Evolutionary conservation across 768 basidiomycete species (phyloP).

Genomic region (Pleurotus eryngii): DNA sequence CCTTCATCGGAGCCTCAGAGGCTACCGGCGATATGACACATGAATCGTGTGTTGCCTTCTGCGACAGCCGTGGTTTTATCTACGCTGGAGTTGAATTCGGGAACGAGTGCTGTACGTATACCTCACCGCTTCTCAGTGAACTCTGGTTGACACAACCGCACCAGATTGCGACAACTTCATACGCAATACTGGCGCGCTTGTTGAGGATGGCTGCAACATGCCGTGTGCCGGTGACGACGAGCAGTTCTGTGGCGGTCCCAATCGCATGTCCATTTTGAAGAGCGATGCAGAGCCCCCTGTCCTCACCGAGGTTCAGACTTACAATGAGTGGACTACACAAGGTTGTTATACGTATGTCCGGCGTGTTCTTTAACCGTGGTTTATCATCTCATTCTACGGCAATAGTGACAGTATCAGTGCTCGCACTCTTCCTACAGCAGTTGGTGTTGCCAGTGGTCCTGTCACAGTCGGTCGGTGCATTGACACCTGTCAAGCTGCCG

Average conservation of each 20-base stretch:
- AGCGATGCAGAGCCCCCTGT: constrained; percentile 1
- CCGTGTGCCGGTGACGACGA: constrained; percentile 13
- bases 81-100: constrained; percentile 7
- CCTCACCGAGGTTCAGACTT: background rate
- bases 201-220: constrained; percentile 13
- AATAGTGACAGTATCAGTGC: constrained; percentile 9
- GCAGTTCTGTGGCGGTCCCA: constrained; percentile 13
- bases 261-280: constrained; percentile 5
- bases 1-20: background rate
- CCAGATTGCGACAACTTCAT: constrained; percentile 5
- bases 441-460: constrained; percentile 7
- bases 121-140: background rate
- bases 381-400: background rate
- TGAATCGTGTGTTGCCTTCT: constrained; percentile 8
- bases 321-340: constrained; percentile 2
- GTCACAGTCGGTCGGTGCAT: constrained; percentile 11
- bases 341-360: constrained; percentile 14
- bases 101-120: constrained; percentile 5
- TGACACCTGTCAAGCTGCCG: constrained; percentile 12
- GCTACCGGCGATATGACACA: constrained; percentile 9
- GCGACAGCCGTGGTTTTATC: background rate
- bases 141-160: background rate
- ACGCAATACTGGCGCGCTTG: background rate
- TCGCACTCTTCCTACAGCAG: constrained; percentile 7
- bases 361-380: background rate